phyloP scores from a whole-genome alignment of 805 yeast species.

The Starmera dryadoides region DNA sequence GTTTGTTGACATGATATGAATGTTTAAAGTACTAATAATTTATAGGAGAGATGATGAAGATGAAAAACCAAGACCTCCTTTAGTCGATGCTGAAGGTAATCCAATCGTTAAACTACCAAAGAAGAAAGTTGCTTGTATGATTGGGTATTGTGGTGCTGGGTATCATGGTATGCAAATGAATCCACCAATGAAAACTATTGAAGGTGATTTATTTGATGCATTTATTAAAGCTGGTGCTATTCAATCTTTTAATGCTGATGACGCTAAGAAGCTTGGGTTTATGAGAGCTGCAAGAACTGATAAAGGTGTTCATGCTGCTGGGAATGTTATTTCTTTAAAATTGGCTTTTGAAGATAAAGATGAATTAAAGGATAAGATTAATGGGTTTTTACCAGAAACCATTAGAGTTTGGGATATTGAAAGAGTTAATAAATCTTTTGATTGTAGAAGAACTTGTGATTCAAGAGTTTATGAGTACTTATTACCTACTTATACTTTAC shows the following conservation, averaged over 20 bases:
- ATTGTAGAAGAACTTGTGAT: slow-evolving; percentile 91
- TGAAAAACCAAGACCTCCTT: slow-evolving; percentile 14
- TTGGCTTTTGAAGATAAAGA: slow-evolving; percentile 79
- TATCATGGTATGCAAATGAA: slow-evolving; percentile 95
- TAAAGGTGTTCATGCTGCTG: slow-evolving; percentile 97
- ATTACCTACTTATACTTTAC: slow-evolving; percentile 82
- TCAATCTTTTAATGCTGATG: slow-evolving; percentile 79
- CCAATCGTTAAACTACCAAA: slow-evolving; percentile 70
- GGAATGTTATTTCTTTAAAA: slow-evolving; percentile 80
- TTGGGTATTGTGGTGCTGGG: slow-evolving; percentile 95
- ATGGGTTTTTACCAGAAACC: slow-evolving; percentile 70
- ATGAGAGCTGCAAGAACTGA: slow-evolving; percentile 87
- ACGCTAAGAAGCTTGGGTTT: slow-evolving; percentile 80
- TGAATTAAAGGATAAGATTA: slow-evolving; percentile 53
- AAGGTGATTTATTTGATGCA: slow-evolving; percentile 81
- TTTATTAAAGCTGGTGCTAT: slow-evolving; percentile 84
- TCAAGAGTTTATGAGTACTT: slow-evolving; percentile 94
- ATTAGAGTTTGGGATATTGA: slow-evolving; percentile 91
- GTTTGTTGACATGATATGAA: too few species aligned
- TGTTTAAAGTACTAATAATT: slow-evolving; percentile 10
- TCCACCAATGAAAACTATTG: slow-evolving; percentile 84
- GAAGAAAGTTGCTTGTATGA: slow-evolving; percentile 80
- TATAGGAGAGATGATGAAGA: slow-evolving; percentile 10
- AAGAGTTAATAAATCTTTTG: slow-evolving; percentile 85
- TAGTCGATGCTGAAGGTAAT: slow-evolving; percentile 55